Evolutionary conservation across 345 rosid species (phyloP).

Genomic region (Turnera subulata): DNA sequence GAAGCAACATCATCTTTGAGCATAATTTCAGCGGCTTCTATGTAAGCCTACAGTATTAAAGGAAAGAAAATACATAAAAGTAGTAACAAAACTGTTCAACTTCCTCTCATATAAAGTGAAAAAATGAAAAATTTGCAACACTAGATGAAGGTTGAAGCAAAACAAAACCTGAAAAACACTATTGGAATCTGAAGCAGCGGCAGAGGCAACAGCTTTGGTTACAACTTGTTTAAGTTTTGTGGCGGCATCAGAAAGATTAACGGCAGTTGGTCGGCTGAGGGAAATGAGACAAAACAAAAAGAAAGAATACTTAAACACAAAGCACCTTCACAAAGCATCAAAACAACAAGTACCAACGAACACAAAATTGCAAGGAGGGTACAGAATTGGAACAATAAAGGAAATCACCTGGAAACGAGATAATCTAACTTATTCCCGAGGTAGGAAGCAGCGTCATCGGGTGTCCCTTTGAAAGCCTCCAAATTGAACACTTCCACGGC

Average conservation of each 20-base stretch:
- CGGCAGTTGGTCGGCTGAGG: slow-evolving; percentile 83
- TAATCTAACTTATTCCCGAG: slow-evolving; percentile 56
- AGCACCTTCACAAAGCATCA: too few relatives aligned
- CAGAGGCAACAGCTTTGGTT: slow-evolving; percentile 37
- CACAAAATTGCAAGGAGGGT: background rate
- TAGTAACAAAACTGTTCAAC: background rate
- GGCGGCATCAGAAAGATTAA: slow-evolving; percentile 92
- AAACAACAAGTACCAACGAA: background rate
- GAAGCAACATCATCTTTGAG: slow-evolving; percentile 87
- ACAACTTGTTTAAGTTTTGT: slow-evolving; percentile 61
- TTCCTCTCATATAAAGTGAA: background rate
- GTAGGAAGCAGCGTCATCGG: slow-evolving; percentile 51
- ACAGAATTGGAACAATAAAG: background rate
- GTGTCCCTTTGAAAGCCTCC: slow-evolving; percentile 46
- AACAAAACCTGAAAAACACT: slow-evolving; percentile 46
- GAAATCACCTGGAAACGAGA: slow-evolving; percentile 64
- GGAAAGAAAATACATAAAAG: background rate
- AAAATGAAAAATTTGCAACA: background rate
- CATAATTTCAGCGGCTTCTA: slow-evolving; percentile 80
- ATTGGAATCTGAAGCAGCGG: slow-evolving; percentile 34
- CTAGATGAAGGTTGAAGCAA: too few relatives aligned
- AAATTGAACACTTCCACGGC: slow-evolving; percentile 78
- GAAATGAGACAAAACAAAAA: too few relatives aligned
- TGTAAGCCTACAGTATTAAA: slow-evolving; percentile 46
- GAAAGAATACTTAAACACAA: background rate